Evolutionary conservation across 805 yeast genomes (phyloP).

Genomic region (Metschnikowia colocasiae): DNA sequence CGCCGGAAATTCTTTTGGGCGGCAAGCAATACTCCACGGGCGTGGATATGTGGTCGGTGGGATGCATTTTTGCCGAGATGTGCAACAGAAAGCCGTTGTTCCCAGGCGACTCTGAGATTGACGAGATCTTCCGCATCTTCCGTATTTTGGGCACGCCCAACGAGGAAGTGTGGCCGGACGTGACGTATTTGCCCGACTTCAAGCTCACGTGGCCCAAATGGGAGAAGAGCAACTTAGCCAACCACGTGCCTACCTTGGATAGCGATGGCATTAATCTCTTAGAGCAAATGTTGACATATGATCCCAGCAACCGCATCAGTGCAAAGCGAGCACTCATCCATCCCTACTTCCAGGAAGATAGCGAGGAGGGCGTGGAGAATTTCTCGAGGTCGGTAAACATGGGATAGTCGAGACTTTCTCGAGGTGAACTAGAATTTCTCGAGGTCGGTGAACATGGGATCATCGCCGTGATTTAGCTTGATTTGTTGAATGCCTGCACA

Average conservation of each 20-base stretch:
- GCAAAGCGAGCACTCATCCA: conserved; percentile 91
- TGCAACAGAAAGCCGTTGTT: conserved; percentile 90
- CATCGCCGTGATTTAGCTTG: neutral
- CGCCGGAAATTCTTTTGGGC: conserved; percentile 93
- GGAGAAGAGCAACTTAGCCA: conserved; percentile 67
- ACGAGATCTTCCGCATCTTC: conserved; percentile 91
- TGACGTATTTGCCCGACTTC: conserved; percentile 84
- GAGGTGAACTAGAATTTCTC: conserved; percentile 33
- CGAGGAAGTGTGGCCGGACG: conserved; percentile 94
- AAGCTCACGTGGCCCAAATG: conserved; percentile 92
- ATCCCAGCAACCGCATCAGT: conserved; percentile 89
- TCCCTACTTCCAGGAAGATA: conserved; percentile 73
- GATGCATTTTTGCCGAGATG: conserved; percentile 98
- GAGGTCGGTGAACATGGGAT: conserved; percentile 41
- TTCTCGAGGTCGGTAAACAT: conserved; percentile 38
- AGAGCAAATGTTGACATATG: conserved; percentile 76
- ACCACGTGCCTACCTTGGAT: conserved; percentile 75
- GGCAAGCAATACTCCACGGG: conserved; percentile 98
- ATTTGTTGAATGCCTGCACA: neutral
- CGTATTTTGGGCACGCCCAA: conserved; percentile 91
- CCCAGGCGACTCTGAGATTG: conserved; percentile 98
- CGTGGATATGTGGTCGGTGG: conserved; percentile 98
- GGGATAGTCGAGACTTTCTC: too few species aligned
- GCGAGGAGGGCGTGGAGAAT: conserved; percentile 25
- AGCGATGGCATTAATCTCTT: conserved; percentile 79